A percentile compares a stretch with the other conserved stretches of the same genome.
These are phyloP conservation scores for Letharia columbiana DNA, from an alignment of 495 filamentous ascomycete genomes.

Conservation along the genomic window DNA sequence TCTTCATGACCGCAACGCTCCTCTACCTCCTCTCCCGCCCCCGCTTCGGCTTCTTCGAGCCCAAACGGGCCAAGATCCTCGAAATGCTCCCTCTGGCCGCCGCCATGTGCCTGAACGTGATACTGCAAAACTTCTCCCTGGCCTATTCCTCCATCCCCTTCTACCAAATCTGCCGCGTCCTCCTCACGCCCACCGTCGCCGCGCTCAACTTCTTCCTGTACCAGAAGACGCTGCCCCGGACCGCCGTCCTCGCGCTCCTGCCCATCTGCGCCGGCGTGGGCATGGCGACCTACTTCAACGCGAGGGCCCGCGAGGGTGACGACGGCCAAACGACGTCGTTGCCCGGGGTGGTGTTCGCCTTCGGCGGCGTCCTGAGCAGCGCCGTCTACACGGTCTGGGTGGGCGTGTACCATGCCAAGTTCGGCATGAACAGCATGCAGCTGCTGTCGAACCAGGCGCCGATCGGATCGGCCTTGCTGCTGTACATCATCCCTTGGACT, in stretches of 20 bases:
- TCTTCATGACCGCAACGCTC: constrained; percentile 56
- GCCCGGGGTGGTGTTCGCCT: not conserved
- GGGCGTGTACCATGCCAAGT: not conserved
- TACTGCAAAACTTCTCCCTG: constrained; percentile 59
- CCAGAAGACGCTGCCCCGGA: constrained; percentile 44
- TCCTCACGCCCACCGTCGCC: constrained; percentile 59
- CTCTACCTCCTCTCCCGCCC: constrained; percentile 54
- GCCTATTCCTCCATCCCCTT: constrained; percentile 62
- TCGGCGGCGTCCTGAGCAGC: not conserved
- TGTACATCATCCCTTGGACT: not conserved
- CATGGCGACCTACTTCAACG: not conserved
- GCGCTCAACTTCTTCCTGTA: constrained; percentile 56
- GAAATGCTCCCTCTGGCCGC: constrained; percentile 54
- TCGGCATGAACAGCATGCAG: not conserved
- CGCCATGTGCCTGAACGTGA: constrained; percentile 62
- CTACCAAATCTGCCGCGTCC: constrained; percentile 62
- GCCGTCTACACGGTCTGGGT: not conserved
- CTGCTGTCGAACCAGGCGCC: not conserved
- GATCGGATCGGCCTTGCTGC: not conserved
- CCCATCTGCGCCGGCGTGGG: not conserved
- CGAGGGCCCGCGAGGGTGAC: too few species aligned
- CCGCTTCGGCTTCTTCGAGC: constrained; percentile 49
- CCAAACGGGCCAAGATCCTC: constrained; percentile 43
- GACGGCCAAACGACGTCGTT: not conserved
- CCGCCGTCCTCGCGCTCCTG: not conserved